Percentiles rank a stretch among this genome's conserved stretches.
Evolutionary conservation across 2,329 filamentous ascomycete genomes (phyloP).

Genomic region (Ceratocystis cubensis): DNA sequence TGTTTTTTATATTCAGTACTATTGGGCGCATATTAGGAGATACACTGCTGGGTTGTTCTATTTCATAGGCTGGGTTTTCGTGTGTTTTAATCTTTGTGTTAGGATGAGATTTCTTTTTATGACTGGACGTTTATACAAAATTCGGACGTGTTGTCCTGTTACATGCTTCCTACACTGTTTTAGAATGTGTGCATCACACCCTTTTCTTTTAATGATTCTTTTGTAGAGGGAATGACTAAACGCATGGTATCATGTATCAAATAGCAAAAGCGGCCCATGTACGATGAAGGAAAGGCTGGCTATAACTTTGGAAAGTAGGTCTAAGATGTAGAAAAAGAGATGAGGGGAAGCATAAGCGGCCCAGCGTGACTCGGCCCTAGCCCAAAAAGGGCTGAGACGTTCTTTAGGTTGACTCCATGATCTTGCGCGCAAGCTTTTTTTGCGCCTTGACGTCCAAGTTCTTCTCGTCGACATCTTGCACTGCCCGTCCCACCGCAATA

Average conservation of each 20-base stretch:
- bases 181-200: neutral
- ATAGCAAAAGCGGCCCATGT: neutral
- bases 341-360: neutral
- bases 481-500: constrained; percentile 63
- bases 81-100: neutral
- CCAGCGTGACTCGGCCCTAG: neutral
- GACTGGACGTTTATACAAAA: neutral
- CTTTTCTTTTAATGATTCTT: neutral
- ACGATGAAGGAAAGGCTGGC: neutral
- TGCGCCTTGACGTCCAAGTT: constrained; percentile 52
- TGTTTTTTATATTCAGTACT: constrained; percentile 1
- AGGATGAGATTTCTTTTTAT: neutral
- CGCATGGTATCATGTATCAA: neutral
- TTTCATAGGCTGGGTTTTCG: neutral
- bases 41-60: neutral
- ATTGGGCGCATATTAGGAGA: neutral
- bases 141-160: neutral
- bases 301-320: constrained; percentile 1
- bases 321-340: neutral
- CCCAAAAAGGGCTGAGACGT: neutral
- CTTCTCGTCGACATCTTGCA: constrained; percentile 64
- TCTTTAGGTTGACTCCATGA: constrained; percentile 26
- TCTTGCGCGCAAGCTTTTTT: constrained; percentile 54
- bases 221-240: neutral
- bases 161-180: neutral